Base-by-base conservation (phyloP, 345 rosid genomes). In the Hibiscus mutabilis region DNA sequence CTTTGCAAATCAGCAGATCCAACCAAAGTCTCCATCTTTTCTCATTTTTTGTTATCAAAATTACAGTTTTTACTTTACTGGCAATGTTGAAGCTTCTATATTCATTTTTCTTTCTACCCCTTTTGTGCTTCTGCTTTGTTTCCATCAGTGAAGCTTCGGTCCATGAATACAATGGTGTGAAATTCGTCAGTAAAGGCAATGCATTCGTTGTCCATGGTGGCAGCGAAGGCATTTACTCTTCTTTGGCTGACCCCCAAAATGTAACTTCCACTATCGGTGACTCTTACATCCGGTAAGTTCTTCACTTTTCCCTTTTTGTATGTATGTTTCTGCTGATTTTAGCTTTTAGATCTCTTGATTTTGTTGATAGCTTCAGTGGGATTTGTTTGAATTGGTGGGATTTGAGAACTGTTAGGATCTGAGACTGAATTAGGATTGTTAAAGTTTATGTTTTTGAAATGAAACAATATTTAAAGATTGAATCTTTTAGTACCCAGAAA, bases 141-240 rank as follows among this genome's bases (percentile, higher is more conserved):
- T 73, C 64, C n/a, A 27, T 73, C 51, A 71, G 71, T 37, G 79
- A 87, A 71, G 96, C 90, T 53, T 95, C 97, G 58, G 86, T 95
- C 75, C 98, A 95, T 60, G 92, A 89, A 83, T 95, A 95, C 80
- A 85, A 68, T 42, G 88, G 79, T 24, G 91, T 88, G 65, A 87
- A 71, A 71, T 95, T 95, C 82, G 86, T 82, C 46, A 66, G 85
- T 42, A 95, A 84, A 87, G 99, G 99, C 57, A 90, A 92, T 80
- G 97, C 98, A 60, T 92, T 84, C 76, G 88, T 92, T 51, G 85
- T 95, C 77, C 96, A 95, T 76, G 99, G 96, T 5, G 97, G 99
- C 62, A 95, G 91, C 62, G 99, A 95, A 79, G 97, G 97, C 77
- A 87, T 95, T 75, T 95, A 92, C 87, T 88, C 96, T 27, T 85